Conservation (phyloP, 2,329 filamentous ascomycete genomes). For the Clarireedia homoeocarpa region DNA sequence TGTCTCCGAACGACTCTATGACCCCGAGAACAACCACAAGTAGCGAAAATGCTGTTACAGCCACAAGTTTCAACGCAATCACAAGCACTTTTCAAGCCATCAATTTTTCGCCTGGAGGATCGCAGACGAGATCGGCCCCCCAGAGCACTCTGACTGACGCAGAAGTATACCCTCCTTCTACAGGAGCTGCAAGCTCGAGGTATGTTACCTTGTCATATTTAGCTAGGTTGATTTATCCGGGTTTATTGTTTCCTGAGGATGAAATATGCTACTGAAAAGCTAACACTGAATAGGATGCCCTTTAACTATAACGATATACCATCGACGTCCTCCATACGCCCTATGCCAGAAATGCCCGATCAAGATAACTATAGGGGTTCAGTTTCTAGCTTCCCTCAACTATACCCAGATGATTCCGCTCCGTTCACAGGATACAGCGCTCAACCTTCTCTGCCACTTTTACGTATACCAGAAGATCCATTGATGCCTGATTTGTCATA, state of each 20-base stretch:
- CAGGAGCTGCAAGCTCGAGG: constrained; percentile 13
- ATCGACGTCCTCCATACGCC: neutral
- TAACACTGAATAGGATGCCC: constrained; percentile 2
- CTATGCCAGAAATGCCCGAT: neutral
- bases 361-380: neutral
- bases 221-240: neutral
- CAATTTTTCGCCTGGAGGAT: constrained; percentile 15
- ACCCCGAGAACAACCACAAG: constrained; percentile 20
- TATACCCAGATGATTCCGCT: constrained; percentile 11
- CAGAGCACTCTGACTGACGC: constrained; percentile 17
- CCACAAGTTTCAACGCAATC: constrained; percentile 17
- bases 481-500: constrained; percentile 23
- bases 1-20: constrained; percentile 17
- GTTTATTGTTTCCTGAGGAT: neutral
- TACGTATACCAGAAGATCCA: constrained; percentile 26
- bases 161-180: constrained; percentile 14
- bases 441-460: constrained; percentile 17
- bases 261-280: neutral
- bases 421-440: constrained; percentile 16
- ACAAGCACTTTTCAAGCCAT: constrained; percentile 20
- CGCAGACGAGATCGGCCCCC: constrained; percentile 17
- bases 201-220: constrained; percentile 12
- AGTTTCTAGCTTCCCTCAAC: constrained; percentile 13
- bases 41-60: constrained; percentile 19
- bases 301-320: constrained; percentile 1